Percentiles rank a stretch among this genome's conserved stretches.
Evolutionary conservation across 2,329 filamentous ascomycete genomes (phyloP).

Genomic region (Cladosporium oxysporum): DNA sequence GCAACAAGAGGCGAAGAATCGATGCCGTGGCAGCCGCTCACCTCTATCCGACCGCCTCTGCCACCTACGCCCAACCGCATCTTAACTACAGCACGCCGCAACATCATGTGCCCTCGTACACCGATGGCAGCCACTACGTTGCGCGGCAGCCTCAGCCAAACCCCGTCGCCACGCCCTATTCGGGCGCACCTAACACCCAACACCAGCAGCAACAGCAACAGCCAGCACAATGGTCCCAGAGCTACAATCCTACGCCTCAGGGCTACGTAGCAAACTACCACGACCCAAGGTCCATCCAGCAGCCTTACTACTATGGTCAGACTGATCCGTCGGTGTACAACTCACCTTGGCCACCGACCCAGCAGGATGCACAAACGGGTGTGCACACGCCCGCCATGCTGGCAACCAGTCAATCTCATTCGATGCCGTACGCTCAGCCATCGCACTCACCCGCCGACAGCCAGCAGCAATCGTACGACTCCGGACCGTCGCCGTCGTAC

Average conservation of each 20-base stretch:
- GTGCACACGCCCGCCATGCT: conserved; percentile 4
- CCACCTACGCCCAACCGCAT: conserved; percentile 3
- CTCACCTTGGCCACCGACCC: conserved; percentile 28
- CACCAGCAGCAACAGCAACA: conserved; percentile 2
- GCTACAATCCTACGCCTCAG: background rate
- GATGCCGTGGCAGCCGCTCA: conserved; percentile 10
- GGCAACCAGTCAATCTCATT: conserved; percentile 6
- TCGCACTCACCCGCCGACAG: conserved; percentile 10
- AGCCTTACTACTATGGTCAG: conserved; percentile 35
- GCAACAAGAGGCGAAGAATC: conserved; percentile 18
- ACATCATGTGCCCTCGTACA: conserved; percentile 11
- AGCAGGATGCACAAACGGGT: conserved; percentile 7
- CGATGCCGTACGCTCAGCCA: conserved; percentile 5
- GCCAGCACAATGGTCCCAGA: conserved; percentile 3
- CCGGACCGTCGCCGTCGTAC: conserved; percentile 7
- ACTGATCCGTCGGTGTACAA: conserved; percentile 28
- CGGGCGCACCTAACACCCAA: conserved; percentile 4
- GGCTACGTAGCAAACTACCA: conserved; percentile 9
- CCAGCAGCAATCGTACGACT: conserved; percentile 4
- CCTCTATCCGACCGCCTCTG: conserved; percentile 7
- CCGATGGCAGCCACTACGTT: conserved; percentile 15
- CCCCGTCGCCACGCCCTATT: background rate
- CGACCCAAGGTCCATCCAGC: conserved; percentile 22
- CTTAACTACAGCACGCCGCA: conserved; percentile 9
- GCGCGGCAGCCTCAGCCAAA: conserved; percentile 10